Conservation (phyloP, 129 eudicot genomes). For the Saussurea involucrata region DNA sequence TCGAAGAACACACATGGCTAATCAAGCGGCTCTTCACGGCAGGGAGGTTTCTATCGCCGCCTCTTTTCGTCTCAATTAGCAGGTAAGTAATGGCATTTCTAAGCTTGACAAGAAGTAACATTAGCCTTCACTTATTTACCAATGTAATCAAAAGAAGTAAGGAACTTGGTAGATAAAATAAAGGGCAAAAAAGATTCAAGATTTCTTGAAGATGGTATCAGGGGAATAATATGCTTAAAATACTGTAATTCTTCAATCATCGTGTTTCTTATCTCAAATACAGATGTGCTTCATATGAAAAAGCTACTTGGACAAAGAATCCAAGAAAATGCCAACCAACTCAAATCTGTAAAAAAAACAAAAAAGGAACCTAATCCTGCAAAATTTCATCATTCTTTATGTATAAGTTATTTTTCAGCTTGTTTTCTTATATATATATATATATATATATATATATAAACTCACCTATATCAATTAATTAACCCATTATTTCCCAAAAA, state of each 20-base stretch:
- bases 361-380: constrained; percentile 50
- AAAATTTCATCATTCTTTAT: constrained; percentile 53
- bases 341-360: constrained; percentile 29
- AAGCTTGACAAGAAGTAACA: no score
- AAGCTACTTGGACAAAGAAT: constrained; percentile 42
- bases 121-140: not conserved
- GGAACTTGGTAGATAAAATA: constrained; percentile 13
- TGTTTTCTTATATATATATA: constrained; percentile 11
- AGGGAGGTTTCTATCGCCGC: no score
- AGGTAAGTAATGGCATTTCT: no score
- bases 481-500: constrained; percentile 47
- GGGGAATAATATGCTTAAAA: constrained; percentile 28
- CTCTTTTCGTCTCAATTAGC: no score
- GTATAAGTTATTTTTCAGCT: constrained; percentile 32
- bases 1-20: no score
- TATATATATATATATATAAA: no score
- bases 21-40: no score
- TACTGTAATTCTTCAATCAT: constrained; percentile 32
- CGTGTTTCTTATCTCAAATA: constrained; percentile 29
- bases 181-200: constrained; percentile 26
- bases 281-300: constrained; percentile 38
- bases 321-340: constrained; percentile 37
- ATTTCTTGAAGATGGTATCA: constrained; percentile 13
- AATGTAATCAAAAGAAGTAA: constrained; percentile 9
- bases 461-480: constrained; percentile 33